Base-by-base conservation (phyloP, 306 rosid genomes). In the Hippophae gyantsensis region DNA sequence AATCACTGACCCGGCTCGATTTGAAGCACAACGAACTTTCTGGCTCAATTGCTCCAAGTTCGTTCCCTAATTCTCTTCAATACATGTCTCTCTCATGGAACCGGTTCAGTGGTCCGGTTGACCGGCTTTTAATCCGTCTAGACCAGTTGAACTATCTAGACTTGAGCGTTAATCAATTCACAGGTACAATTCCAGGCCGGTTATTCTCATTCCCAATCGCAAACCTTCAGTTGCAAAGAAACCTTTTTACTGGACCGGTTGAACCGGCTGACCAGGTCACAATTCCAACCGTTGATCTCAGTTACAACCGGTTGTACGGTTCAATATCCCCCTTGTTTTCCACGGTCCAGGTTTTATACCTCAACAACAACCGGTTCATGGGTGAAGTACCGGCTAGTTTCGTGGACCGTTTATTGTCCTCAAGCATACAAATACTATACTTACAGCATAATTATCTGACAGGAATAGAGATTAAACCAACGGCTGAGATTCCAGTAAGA, bases 401-500 rank as follows among this genome's bases (percentile, higher is more conserved):
- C 43, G 99, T 84, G 67, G 81, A 82, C 9, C 86, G 90, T 65
- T 61, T 93, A 12, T 45, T 93, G 57, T 83, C 85, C 0, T 72
- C 97, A 0, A 82, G 67, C 32, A 89, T 93, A 42, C 89, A 86
- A 82, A 74, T 77, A 54, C 74, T 93, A 27, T 93, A 93, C 50
- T 55, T 93, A n/a, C 99, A 93, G 76, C 99, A 93, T 44, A 93
- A 93, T 55, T 93, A 64, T 65, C 79, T 93, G 6, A 93, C 94
- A 0, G 99, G 99, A n/a, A 89, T 93, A 10, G 80, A 79, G 77
- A 93, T 93, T 14, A 84, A 77, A 57, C 99, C 97, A 25, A 81
- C 94, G 83, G 99, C 99, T 25, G 97, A 88, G 72, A 93, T 93
- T 72, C 99, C 99, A 0, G 43, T 80, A 65, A 88, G 99, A 63